Evolutionary conservation across 805 yeast genomes (phyloP).

Genomic region (Metschnikowia chrysomelidarum): DNA sequence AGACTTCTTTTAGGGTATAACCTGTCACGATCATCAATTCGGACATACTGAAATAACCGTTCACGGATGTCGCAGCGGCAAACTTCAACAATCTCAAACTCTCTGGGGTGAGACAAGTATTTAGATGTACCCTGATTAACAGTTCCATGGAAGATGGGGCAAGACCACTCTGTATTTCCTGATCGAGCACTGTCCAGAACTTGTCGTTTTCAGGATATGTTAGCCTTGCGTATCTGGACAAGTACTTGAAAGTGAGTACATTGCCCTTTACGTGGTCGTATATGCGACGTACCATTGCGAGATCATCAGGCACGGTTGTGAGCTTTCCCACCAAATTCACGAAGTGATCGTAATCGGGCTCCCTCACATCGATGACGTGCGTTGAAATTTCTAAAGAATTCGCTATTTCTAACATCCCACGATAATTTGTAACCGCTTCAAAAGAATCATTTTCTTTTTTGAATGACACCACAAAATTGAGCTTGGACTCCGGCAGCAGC

Average conservation of each 20-base stretch:
- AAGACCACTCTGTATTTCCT: background rate
- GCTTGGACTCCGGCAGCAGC: constrained; percentile 6
- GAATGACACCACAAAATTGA: constrained; percentile 4
- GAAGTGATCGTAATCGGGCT: constrained; percentile 9
- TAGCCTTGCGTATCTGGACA: constrained; percentile 12
- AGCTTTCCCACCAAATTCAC: constrained; percentile 8
- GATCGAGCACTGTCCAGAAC: constrained; percentile 3
- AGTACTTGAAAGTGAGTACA: constrained; percentile 15
- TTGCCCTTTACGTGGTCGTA: constrained; percentile 20
- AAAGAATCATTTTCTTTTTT: background rate
- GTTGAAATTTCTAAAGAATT: constrained; percentile 7
- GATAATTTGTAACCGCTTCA: background rate
- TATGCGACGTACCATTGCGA: constrained; percentile 3
- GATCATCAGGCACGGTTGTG: constrained; percentile 3
- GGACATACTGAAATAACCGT: constrained; percentile 34
- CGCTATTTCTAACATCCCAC: constrained; percentile 3
- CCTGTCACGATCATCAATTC: constrained; percentile 41
- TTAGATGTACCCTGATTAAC: constrained; percentile 22
- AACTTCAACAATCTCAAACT: constrained; percentile 29
- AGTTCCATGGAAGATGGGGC: background rate
- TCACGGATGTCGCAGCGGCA: constrained; percentile 42
- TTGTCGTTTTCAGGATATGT: background rate
- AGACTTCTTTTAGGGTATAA: constrained; percentile 30
- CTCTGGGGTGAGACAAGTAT: constrained; percentile 18
- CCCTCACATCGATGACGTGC: constrained; percentile 14